phyloP scores from a whole-genome alignment of 2,329 filamentous ascomycete genomes.

The Neopestalotiopsis sp. region DNA sequence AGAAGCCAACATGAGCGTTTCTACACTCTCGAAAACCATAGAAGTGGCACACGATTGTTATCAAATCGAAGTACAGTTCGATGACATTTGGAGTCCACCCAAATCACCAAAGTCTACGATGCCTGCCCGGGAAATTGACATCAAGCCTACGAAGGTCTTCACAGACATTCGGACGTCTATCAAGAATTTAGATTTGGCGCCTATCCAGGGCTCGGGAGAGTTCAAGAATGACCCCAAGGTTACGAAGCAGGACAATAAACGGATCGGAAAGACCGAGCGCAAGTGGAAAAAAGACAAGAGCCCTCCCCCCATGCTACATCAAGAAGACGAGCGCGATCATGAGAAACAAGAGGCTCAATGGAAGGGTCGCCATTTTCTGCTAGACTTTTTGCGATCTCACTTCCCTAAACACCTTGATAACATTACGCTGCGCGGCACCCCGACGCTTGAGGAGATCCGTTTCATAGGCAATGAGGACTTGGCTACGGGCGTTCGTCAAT shows the following conservation, averaged over 20 bases:
- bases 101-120: neutral
- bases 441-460: constrained; percentile 28
- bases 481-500: constrained; percentile 22
- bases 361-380: constrained; percentile 25
- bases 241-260: constrained; percentile 19
- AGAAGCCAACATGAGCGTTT: neutral
- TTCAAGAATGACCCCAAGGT: constrained; percentile 20
- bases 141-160: neutral
- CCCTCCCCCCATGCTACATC: neutral
- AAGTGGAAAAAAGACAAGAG: constrained; percentile 14
- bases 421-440: constrained; percentile 21
- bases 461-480: constrained; percentile 29
- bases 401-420: constrained; percentile 24
- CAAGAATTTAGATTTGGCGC: constrained; percentile 5
- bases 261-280: constrained; percentile 13
- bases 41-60: neutral
- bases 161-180: constrained; percentile 21
- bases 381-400: constrained; percentile 24
- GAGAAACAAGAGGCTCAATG: constrained; percentile 10
- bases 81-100: constrained; percentile 7
- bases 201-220: constrained; percentile 18
- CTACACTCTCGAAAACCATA: neutral
- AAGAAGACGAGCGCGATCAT: constrained; percentile 11
- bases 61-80: neutral
- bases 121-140: no score